Base-by-base conservation (phyloP, 352 stramenopile species). In the Phytophthora crassamura region DNA sequence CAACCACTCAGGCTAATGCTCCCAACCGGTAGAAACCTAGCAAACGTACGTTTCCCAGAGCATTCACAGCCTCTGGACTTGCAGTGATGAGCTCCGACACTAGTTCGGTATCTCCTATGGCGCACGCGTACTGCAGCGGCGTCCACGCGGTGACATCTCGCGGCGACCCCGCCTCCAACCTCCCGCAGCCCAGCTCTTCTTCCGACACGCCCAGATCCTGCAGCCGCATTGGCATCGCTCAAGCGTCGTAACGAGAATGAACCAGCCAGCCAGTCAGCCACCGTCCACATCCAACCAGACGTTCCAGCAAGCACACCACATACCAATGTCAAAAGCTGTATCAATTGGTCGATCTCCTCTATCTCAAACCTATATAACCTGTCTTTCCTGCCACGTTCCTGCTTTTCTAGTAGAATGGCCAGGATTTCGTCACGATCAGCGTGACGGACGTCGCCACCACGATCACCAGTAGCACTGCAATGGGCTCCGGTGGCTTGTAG, bases 351-450 rank as follows among this genome's bases (percentile, higher is more conserved):
- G 34, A 28, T 58, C 42, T 41, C 16, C 34, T 34, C 7, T 4
- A 18, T 40, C 33, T 42, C 34, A 35, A 42, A 46, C 25, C 4
- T 30, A 30, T 28, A 28, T 28, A n/a, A 28, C 25, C 25, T 4
- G 25, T 30, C 25, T 4, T 30, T 30, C 25, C 25, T 30, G 25
- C 25, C 25, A 30, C 28, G 40, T n/a, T 11, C 12, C 14, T 18
- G 25, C 3, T 38, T 10, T n/a, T 33, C 64, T 64, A 89, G 62
- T 92, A 86, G 57, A 94, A 94, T 18, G 83, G 83, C 85, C 85
- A 94, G 9, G 82, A 89, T 53, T 89, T 91, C 40, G 74, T 92
- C 30, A 94, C 33, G 28, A 90, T 82, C 18, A 94, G 80, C 53
- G 82, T 78, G 59, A 94, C 79, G 35, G 86, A 77, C 4, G 78